Base-by-base conservation (phyloP, 1,284 basidiomycete species). In the Apiotrichum porosum region DNA sequence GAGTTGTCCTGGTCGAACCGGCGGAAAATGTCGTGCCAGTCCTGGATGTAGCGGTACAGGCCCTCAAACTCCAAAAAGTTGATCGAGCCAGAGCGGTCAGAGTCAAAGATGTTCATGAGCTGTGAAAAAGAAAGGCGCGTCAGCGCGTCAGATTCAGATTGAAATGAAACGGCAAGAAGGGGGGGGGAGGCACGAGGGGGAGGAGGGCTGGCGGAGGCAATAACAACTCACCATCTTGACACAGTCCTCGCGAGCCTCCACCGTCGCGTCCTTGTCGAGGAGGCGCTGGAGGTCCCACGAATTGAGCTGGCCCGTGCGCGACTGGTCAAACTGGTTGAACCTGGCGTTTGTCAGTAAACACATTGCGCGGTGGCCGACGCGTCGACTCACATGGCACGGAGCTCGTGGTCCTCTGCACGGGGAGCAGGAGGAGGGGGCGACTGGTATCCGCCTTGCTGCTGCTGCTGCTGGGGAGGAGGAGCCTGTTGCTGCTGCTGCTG, bases 161-260 rank as follows among this genome's bases (percentile, higher is more conserved):
- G n/a, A n/a, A n/a, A n/a, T n/a, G n/a, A n/a, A n/a, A n/a, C n/a
- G n/a, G n/a, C n/a, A n/a, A n/a, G n/a, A n/a, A n/a, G n/a, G n/a
- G n/a, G n/a, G n/a, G n/a, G n/a, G n/a, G n/a, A n/a, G n/a, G n/a
- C n/a, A n/a, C n/a, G n/a, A n/a, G 30, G n/a, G 23, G 9, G 5
- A 17, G 13, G 22, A 34, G 14, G 14, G 31, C 42, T 23, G 10
- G 9, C n/a, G n/a, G n/a, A n/a, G n/a, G n/a, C n/a, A n/a, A n/a
- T n/a, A n/a, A n/a, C n/a, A n/a, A n/a, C n/a, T n/a, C 47, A 72
- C 68, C 72, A 74, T 74, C 63, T 74, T 74, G 42, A 74, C 71
- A 36, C 69, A 69, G 58, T 74, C 72, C 54, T 74, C 72, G 37
- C 71, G 61, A 22, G 71, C 66, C 46, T 69, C 68, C 57, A 74